These are phyloP conservation scores for Myxozyma mucilagina DNA, from an alignment of 805 yeast species.

Conservation along the genomic window DNA sequence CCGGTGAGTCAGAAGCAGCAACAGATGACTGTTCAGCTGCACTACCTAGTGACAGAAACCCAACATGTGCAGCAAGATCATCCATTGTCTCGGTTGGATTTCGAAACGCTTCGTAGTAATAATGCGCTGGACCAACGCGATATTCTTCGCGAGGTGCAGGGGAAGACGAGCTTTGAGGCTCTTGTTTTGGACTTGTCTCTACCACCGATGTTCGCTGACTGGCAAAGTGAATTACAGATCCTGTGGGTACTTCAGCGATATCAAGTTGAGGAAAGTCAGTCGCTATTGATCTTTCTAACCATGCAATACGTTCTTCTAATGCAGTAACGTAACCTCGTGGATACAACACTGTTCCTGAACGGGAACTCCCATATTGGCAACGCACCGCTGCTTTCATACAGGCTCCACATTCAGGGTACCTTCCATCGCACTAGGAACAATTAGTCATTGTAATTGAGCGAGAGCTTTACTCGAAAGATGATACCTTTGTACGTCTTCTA, in stretches of 20 bases:
- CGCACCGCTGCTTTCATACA: conserved; percentile 21
- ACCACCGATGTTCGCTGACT: neutral
- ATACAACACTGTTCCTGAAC: conserved; percentile 23
- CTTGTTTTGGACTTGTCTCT: neutral
- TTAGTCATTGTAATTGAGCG: neutral
- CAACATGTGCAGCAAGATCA: conserved; percentile 23
- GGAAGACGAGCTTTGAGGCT: neutral
- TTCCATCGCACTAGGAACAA: conserved; percentile 23
- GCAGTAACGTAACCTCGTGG: conserved; percentile 24
- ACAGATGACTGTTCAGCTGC: conserved; percentile 26
- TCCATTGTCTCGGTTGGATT: conserved; percentile 27
- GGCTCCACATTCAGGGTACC: conserved; percentile 28
- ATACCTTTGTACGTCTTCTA: conserved; percentile 26
- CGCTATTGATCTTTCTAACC: conserved; percentile 19
- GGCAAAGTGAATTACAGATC: conserved; percentile 1
- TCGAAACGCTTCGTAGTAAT: conserved; percentile 27
- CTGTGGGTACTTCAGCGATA: conserved; percentile 18
- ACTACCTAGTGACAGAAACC: conserved; percentile 26
- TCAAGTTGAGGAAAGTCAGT: conserved; percentile 17
- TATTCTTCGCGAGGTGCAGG: neutral
- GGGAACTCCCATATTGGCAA: conserved; percentile 22
- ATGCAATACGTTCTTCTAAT: conserved; percentile 20
- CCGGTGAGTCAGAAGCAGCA: conserved; percentile 17
- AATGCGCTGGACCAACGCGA: conserved; percentile 28
- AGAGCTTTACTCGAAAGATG: neutral